Percentiles rank a stretch among this genome's conserved stretches.
Evolutionary conservation across 2,329 filamentous ascomycete species (phyloP).

Genomic region (Fusarium brachygibbosum): DNA sequence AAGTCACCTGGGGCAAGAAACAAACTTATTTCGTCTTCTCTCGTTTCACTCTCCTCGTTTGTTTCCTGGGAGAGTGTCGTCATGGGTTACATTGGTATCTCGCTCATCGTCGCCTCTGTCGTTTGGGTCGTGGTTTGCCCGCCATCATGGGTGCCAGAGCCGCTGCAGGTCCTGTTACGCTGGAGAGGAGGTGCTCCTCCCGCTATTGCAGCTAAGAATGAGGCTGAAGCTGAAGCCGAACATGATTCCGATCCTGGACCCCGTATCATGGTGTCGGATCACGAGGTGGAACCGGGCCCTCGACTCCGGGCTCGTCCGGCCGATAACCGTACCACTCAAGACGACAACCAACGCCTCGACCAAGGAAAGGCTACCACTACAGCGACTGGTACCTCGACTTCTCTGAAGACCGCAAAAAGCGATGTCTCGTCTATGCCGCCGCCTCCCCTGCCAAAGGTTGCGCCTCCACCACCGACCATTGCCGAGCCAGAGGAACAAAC

Average conservation of each 20-base stretch:
- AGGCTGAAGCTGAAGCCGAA: constrained; percentile 20
- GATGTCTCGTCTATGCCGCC: constrained; percentile 56
- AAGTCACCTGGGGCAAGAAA: constrained; percentile 16
- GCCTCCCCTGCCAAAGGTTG: constrained; percentile 54
- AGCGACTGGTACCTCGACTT: constrained; percentile 9
- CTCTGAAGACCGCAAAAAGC: constrained; percentile 14
- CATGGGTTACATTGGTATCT: constrained; percentile 72
- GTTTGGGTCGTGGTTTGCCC: constrained; percentile 69
- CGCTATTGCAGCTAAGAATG: constrained; percentile 18
- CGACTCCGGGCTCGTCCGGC: constrained; percentile 46
- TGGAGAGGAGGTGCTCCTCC: constrained; percentile 39
- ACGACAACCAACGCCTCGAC: constrained; percentile 14
- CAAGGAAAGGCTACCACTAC: constrained; percentile 20
- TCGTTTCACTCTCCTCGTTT: background rate
- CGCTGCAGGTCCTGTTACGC: constrained; percentile 46
- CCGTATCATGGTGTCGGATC: constrained; percentile 44
- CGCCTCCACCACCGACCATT: constrained; percentile 41
- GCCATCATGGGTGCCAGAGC: constrained; percentile 61
- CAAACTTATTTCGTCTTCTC: constrained; percentile 6
- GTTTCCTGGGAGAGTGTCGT: constrained; percentile 9
- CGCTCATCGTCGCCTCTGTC: constrained; percentile 72
- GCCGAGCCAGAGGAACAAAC: constrained; percentile 58
- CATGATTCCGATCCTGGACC: constrained; percentile 32
- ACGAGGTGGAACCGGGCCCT: constrained; percentile 44
- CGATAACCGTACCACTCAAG: constrained; percentile 40